Evolutionary conservation across 106 monocot species (phyloP).

Genomic region (Allium sativum): DNA sequence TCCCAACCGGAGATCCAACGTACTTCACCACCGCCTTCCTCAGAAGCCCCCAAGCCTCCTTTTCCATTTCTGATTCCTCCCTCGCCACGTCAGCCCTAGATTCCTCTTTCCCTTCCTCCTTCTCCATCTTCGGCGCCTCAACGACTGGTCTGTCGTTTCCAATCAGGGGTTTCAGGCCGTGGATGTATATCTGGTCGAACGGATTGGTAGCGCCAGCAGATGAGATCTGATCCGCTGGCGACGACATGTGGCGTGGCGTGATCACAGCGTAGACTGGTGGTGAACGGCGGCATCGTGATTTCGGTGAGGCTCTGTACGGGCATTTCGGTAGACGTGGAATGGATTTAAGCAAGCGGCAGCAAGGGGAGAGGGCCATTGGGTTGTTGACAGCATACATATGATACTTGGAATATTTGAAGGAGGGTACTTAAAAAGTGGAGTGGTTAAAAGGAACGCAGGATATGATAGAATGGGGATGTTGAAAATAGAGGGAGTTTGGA

Average conservation of each 20-base stretch:
- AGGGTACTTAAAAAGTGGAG: not conserved
- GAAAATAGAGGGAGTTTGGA: not conserved
- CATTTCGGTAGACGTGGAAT: not conserved
- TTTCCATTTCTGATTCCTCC: constrained; percentile 73
- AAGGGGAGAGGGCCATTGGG: constrained; percentile 37
- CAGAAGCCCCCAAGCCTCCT: constrained; percentile 90
- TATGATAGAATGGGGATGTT: not conserved
- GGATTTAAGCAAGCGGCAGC: constrained; percentile 26
- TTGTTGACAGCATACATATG: constrained; percentile 30
- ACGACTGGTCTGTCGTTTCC: constrained; percentile 6
- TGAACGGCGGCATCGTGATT: constrained; percentile 15
- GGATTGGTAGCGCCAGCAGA: constrained; percentile 5
- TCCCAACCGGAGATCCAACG: constrained; percentile 78
- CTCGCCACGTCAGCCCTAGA: constrained; percentile 2
- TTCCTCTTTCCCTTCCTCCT: not conserved
- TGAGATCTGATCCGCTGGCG: constrained; percentile 4
- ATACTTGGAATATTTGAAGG: not conserved
- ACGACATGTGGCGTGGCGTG: not conserved
- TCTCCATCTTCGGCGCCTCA: not conserved
- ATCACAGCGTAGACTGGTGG: constrained; percentile 7
- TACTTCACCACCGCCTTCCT: constrained; percentile 65
- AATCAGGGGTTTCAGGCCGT: constrained; percentile 23
- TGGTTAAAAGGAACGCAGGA: not conserved
- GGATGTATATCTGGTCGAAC: constrained; percentile 22
- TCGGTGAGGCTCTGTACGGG: not conserved